Evolutionary conservation across 2,329 filamentous ascomycete genomes (phyloP).

Genomic region (Trichoderma afroharzianum): DNA sequence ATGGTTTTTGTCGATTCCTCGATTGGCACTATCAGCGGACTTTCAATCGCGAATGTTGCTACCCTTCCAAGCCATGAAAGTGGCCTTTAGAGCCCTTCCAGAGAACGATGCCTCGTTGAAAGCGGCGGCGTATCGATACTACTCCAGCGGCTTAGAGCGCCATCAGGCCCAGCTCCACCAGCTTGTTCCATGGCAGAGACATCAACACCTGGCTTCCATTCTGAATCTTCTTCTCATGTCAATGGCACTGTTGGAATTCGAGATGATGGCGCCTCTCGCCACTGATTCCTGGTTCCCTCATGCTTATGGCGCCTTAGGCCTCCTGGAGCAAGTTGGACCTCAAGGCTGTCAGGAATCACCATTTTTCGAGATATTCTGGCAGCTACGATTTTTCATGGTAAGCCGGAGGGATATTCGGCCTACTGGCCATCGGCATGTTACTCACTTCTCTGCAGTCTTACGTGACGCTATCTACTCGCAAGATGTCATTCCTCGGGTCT

Average conservation of each 20-base stretch:
- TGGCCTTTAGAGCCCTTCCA: background rate
- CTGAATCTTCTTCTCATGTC: conserved; percentile 1
- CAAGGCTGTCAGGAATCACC: conserved; percentile 6
- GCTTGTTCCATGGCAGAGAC: background rate
- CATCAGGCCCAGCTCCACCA: background rate
- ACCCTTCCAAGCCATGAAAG: background rate
- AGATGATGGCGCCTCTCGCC: conserved; percentile 11
- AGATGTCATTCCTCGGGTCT: background rate
- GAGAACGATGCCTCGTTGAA: background rate
- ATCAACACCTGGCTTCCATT: background rate
- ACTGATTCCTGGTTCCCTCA: conserved; percentile 8
- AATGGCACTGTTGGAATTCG: conserved; percentile 11
- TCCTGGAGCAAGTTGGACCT: background rate
- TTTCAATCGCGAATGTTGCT: background rate
- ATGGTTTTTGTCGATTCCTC: conserved; percentile 1
- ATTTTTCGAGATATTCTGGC: conserved; percentile 15
- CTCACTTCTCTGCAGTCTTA: background rate
- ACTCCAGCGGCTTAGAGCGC: background rate
- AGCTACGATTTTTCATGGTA: conserved; percentile 6
- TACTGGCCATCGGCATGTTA: too few relatives aligned
- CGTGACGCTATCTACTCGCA: background rate
- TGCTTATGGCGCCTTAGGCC: background rate
- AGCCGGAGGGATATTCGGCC: too few relatives aligned
- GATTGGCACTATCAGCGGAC: background rate
- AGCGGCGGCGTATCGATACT: background rate